phyloP scores from a whole-genome alignment of 495 filamentous ascomycete genomes.

The Xeromyces bisporus region DNA sequence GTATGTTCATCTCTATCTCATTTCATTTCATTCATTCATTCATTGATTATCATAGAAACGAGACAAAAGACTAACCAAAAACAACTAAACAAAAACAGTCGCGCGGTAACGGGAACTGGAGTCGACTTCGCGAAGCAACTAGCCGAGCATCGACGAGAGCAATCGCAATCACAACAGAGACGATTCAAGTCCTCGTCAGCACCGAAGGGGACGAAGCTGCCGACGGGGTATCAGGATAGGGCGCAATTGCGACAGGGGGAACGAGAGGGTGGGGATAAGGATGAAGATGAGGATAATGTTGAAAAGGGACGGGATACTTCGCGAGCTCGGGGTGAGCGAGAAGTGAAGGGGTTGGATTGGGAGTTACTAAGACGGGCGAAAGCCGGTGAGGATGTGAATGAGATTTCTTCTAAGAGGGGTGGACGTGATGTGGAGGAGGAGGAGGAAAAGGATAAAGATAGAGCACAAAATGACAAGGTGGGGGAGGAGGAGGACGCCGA shows the following conservation, averaged over 20 bases:
- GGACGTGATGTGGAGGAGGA: too few relatives aligned
- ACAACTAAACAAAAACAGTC: constrained; percentile 33
- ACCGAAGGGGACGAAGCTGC: constrained; percentile 70
- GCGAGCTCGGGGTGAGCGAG: constrained; percentile 66
- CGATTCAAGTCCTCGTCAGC: constrained; percentile 63
- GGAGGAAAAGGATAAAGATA: constrained; percentile 13
- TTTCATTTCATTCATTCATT: too few relatives aligned
- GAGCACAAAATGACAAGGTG: too few relatives aligned
- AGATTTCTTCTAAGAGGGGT: too few relatives aligned
- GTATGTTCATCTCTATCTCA: too few relatives aligned
- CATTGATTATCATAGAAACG: background rate
- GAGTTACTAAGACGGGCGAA: constrained; percentile 57
- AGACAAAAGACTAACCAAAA: background rate
- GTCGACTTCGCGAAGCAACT: constrained; percentile 74
- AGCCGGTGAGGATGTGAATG: constrained; percentile 51
- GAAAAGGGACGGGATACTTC: constrained; percentile 56
- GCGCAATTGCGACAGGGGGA: constrained; percentile 30
- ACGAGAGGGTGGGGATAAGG: constrained; percentile 31
- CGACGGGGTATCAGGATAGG: constrained; percentile 75
- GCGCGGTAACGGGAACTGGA: constrained; percentile 43
- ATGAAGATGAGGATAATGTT: constrained; percentile 68
- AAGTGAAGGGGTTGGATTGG: constrained; percentile 85
- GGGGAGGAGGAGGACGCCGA: constrained; percentile 8
- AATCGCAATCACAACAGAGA: constrained; percentile 31
- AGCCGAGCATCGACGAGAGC: constrained; percentile 50